Evolutionary conservation across 2,329 filamentous ascomycete species (phyloP), one percentile per base, ranked within the genome.

Genomic region (Thelonectria rubi): DNA sequence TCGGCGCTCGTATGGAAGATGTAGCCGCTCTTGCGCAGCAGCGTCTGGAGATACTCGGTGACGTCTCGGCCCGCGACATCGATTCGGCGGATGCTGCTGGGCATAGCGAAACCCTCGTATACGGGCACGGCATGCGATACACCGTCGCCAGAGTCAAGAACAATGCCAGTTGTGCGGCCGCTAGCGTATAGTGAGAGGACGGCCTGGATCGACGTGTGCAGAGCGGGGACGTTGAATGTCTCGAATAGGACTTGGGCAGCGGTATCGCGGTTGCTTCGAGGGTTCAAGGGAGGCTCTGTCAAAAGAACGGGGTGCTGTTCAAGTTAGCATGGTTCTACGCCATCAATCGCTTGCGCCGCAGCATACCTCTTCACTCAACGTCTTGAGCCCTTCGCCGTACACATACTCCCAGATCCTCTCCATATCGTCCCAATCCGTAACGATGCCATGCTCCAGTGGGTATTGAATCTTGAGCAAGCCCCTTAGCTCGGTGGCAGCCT

Each of bases 371-470:
- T 99, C 95, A 78, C 94, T 97, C 75, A 97, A 84, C 51, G 94
- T 97, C 83, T 97, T 98, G 72, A 99, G 79, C 66, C 96, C 95
- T 74, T 97, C 94, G 60, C 92, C 92, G 77, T 98, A 99, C 55
- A 99, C 93, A 75, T 97, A 95, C 73, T 96, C 92, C 95, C 95
- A 99, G 80, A 99, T 99, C 81, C 93, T 89, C 83, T 99, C 95
- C 95, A 99, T 99, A 75, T 99, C 95, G 76, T 98, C 95, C 95
- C 95, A 99, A 79, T 99, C 93, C 70, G 95, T 99, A 65, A 99
- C 95, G 73, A 99, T 96, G 71, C 95, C 95, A 77, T 99, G 95
- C 81, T 98, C 95, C 57, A 99, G 82, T 46, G 95, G 95, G 76
- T 98, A 98, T 68, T 89, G 86, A 72, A 99, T 97, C 86, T 98